phyloP scores from a whole-genome alignment of 2,329 filamentous ascomycete genomes.

The Beauveria pseudobassiana region DNA sequence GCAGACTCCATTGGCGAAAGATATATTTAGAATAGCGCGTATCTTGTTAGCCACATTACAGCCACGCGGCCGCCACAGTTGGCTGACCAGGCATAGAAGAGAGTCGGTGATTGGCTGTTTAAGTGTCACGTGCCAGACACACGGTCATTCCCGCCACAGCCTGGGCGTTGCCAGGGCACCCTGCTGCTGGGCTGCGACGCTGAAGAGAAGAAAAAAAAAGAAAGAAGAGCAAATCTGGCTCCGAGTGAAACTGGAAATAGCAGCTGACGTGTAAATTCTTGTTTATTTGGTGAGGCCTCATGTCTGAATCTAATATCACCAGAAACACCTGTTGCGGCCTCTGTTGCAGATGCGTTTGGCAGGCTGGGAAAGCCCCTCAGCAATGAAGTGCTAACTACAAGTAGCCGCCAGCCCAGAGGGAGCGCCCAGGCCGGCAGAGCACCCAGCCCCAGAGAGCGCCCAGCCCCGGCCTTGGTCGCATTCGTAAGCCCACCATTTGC shows the following conservation, averaged over 20 bases:
- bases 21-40: not conserved
- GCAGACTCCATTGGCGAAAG: too few relatives aligned
- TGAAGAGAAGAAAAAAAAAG: not conserved
- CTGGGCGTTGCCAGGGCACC: not conserved
- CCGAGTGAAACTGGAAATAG: not conserved
- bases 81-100: not conserved
- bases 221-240: not conserved
- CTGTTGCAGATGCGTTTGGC: constrained; percentile 7
- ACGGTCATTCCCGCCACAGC: not conserved
- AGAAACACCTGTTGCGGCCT: constrained; percentile 3
- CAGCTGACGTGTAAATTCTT: rapidly evolving
- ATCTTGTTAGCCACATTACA: not conserved
- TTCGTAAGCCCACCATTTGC: constrained; percentile 2
- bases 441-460: not conserved
- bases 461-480: not conserved
- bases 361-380: not conserved
- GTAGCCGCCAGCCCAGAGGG: too few relatives aligned
- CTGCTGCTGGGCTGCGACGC: not conserved
- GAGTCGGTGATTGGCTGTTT: not conserved
- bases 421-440: not conserved
- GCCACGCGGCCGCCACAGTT: not conserved
- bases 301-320: not conserved
- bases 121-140: not conserved
- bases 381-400: not conserved
- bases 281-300: too few relatives aligned